Conservation (phyloP, 2,329 filamentous ascomycete species). For the Fusarium sp. region DNA sequence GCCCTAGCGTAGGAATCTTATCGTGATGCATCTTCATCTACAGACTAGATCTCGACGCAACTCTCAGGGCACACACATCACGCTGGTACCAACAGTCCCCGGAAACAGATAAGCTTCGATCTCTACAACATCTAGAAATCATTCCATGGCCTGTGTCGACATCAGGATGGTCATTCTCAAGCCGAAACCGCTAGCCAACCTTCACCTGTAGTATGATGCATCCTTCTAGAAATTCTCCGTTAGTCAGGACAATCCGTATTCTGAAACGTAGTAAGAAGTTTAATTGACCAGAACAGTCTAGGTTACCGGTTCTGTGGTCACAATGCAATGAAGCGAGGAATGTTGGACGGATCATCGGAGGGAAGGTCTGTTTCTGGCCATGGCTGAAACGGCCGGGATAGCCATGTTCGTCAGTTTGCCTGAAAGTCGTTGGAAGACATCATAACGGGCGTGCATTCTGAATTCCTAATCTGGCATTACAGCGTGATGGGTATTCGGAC, state of each 20-base stretch:
- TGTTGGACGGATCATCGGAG: constrained; percentile 26
- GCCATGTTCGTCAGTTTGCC: constrained; percentile 9
- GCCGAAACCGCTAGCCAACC: constrained; percentile 9
- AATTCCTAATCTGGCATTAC: constrained; percentile 9
- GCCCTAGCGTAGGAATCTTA: constrained; percentile 1
- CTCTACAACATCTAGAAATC: neutral
- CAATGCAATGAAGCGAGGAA: constrained; percentile 36
- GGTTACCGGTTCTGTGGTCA: constrained; percentile 44
- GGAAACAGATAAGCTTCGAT: constrained; percentile 26
- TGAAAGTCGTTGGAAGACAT: constrained; percentile 9
- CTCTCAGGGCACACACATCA: neutral
- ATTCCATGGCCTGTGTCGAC: neutral
- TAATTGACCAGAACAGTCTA: constrained; percentile 34
- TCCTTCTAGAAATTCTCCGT: neutral
- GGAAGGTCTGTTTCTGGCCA: constrained; percentile 40
- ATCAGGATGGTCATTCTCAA: neutral
- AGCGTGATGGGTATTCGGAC: constrained; percentile 18
- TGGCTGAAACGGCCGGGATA: constrained; percentile 38
- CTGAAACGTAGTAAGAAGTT: constrained; percentile 40
- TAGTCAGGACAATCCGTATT: constrained; percentile 31
- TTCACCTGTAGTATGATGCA: neutral
- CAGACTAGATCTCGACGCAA: constrained; percentile 19
- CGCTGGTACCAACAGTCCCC: constrained; percentile 20
- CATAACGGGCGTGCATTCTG: neutral
- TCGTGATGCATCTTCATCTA: constrained; percentile 13